Conservation (phyloP, 352 stramenopile species). For the Phytophthora chlamydospora region DNA sequence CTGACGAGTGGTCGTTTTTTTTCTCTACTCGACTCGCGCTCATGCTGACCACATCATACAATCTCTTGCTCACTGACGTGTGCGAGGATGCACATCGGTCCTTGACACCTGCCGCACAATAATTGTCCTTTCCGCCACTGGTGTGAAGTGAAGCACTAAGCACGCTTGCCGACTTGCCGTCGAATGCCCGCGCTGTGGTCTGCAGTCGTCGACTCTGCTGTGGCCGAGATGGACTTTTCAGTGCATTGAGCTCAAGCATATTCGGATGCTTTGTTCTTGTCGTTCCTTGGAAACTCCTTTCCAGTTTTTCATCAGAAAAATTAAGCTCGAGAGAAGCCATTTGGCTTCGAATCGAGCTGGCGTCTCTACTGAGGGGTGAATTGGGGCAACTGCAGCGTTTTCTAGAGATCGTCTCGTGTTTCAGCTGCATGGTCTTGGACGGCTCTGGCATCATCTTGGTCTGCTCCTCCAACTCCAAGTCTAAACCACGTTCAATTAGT, state of each 20-base stretch:
- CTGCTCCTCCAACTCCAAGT: neutral
- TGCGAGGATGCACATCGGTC: neutral
- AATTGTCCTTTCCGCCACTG: no score
- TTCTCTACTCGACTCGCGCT: neutral
- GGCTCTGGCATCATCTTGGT: neutral
- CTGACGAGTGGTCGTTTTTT: slow-evolving; percentile 7
- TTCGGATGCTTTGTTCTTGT: no score
- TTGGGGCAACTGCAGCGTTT: slow-evolving; percentile 7
- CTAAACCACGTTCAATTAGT: neutral
- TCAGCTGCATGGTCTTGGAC: neutral
- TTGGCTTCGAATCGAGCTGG: neutral
- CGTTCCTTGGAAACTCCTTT: no score
- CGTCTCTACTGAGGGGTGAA: neutral
- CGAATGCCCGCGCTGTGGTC: no score
- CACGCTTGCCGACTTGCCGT: no score
- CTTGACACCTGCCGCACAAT: neutral
- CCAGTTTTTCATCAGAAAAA: no score
- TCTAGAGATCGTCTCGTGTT: neutral
- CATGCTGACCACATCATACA: neutral
- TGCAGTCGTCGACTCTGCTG: no score
- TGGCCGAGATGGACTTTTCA: no score
- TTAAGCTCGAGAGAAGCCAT: no score
- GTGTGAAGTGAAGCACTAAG: no score
- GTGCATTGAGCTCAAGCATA: no score
- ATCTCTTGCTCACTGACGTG: neutral